Evolutionary conservation across 169 alveolate species (phyloP), one percentile per base, ranked within the genome.

Genomic region (Amoebophrya sp.): DNA sequence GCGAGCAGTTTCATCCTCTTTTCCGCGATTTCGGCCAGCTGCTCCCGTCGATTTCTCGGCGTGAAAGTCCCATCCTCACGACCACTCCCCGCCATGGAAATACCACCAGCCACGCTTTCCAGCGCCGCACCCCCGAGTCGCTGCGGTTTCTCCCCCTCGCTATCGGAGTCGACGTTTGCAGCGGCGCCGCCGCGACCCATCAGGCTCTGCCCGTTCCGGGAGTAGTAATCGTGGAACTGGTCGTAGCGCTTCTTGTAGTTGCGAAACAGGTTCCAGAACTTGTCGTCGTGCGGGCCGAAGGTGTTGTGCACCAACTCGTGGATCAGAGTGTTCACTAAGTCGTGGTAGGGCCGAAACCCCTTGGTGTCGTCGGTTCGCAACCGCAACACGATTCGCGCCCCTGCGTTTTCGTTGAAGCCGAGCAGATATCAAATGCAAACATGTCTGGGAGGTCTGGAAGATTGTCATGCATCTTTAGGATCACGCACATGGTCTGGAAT

Each of bases 261-360:
- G 29, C 66, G 66, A 47, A 47, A 92, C 33, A 92, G 90, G 90
- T 92, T 92, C 93, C 93, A 92, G 89, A 92, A 92, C 25, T 92
- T 92, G 83, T 92, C 53, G 77, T 92, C 93, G 39, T 92, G 93
- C 0, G 93, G 93, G 55, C 93, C 93, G 90, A 91, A 92, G n/a
- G 89, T 91, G n/a, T 92, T 92, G 92, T 92, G 93, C 77, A 91
- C 89, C 40, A 92, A 38, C 90, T 92, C 93, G 39, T 92, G 93
- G 88, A 92, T 92, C 89, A 92, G 40, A 10, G 93, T 92, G 89
- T 92, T 92, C 90, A 92, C 89, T 55, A 92, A 77, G 41, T 92
- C 93, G 39, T 92, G 92, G 90, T 92, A 92, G 35, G 92, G 92
- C 83, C 93, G 53, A 40, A 92, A 92, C 39, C 93, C 93, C 55